Base-by-base conservation (phyloP, 768 basidiomycete genomes). In the Cubamyces sp. region DNA sequence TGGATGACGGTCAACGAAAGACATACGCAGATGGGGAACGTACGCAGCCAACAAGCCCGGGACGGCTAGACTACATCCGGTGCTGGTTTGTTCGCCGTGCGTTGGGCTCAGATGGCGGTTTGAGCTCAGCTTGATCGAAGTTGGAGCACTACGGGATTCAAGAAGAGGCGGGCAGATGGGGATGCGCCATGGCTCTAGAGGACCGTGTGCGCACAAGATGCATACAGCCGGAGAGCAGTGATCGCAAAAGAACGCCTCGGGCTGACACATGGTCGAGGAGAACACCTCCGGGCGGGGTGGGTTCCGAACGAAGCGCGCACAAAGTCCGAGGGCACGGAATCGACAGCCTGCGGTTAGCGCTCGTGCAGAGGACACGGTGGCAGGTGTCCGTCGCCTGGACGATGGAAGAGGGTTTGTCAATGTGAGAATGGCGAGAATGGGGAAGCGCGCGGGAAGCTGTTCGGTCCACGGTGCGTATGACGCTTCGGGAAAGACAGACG, bases 321-420 rank as follows among this genome's bases (percentile, higher is more conserved):
- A 51, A 62, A 37, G 48, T 62, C 61, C 54, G 61, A 57, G 54
- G 48, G 54, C 19, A 21, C 61, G 41, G 61, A 56, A 50, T 52
- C 42, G 16, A 52, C 26, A 28, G 28, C 5, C 55, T 47, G 45
- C 37, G 56, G 15, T 14, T 41, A 58, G 50, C 41, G 57, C 57
- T 25, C 28, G 26, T 18, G 49, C 23, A 59, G 49, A 51, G 18
- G 16, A 28, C 50, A 28, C 57, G 54, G 58, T 60, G 63, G 63
- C 58, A 64, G 63, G 57, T 60, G 63, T 57, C 59, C 54, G 63
- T 64, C 63, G 63, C 54, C 63, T 60, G 58, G 63, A 43, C 48
- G 59, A 64, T 64, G 53, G 62, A 58, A 64, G 56, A 37, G 55
- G 30, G 18, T 21, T 14, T 21, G 45, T 25, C 41, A 39, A 28